Conservation (phyloP, 108 stramenopile genomes). For the Cyclotella kingstonii region DNA sequence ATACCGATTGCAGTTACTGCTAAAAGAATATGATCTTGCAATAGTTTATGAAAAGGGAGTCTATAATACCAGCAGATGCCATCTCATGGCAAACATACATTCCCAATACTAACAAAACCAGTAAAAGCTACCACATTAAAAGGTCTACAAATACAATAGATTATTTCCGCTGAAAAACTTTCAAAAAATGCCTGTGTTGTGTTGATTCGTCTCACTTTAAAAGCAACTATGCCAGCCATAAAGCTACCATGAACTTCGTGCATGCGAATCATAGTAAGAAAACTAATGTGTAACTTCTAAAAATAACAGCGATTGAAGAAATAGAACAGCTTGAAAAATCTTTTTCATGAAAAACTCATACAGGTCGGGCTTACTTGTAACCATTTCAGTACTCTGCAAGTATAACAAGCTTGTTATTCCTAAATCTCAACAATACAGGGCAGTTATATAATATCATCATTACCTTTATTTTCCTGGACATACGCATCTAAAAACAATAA, state of each 20-base stretch:
- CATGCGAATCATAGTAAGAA: not conserved
- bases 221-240: not conserved
- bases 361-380: not conserved
- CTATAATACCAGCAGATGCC: slow-evolving; percentile 13
- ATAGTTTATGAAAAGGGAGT: slow-evolving; percentile 11
- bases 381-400: not conserved
- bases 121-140: too few relatives aligned
- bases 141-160: too few relatives aligned
- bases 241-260: not conserved
- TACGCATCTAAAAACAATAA: slow-evolving; percentile 2
- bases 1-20: not conserved
- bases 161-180: too few relatives aligned
- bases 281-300: not conserved
- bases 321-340: not conserved
- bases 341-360: too few relatives aligned
- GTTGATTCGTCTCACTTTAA: too few relatives aligned
- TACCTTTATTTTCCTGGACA: slow-evolving; percentile 19
- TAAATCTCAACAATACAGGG: not conserved
- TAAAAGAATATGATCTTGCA: slow-evolving; percentile 6
- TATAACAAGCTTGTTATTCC: not conserved
- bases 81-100: not conserved
- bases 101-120: not conserved
- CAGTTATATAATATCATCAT: slow-evolving; percentile 12
- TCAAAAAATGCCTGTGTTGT: too few relatives aligned
- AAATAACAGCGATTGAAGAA: not conserved